Evolutionary conservation across 306 rosid genomes (phyloP).

Genomic region (Herpetospermum pedunculosum): DNA sequence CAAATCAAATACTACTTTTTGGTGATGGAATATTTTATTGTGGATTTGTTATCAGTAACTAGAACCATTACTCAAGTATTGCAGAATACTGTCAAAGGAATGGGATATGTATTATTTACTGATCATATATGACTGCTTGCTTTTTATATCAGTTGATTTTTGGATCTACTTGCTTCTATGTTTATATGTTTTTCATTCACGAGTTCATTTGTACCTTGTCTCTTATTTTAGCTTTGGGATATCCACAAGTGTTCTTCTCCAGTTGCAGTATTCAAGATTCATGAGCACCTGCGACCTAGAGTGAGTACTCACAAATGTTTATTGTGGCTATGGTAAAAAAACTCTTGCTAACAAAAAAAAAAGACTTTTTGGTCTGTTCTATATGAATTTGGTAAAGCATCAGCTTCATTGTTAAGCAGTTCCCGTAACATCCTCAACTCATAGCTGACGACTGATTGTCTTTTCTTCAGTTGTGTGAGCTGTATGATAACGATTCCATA

Average conservation of each 20-base stretch:
- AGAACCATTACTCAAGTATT: neutral
- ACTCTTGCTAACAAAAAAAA: neutral
- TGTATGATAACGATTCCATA: constrained; percentile 43
- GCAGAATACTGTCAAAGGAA: neutral
- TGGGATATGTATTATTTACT: neutral
- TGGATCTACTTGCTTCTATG: neutral
- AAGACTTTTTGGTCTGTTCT: neutral
- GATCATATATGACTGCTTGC: neutral
- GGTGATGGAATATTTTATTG: neutral
- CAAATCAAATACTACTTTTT: neutral
- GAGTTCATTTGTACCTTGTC: neutral
- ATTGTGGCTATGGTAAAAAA: neutral
- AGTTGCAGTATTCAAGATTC: constrained; percentile 40
- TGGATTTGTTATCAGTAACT: neutral
- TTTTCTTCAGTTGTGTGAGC: constrained; percentile 39
- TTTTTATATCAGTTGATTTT: neutral
- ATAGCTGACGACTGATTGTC: constrained; percentile 7
- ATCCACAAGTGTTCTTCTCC: constrained; percentile 54
- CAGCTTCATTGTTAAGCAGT: neutral
- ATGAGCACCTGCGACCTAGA: constrained; percentile 56
- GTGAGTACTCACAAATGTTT: constrained; percentile 19
- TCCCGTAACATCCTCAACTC: neutral
- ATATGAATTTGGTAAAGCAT: neutral
- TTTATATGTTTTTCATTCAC: neutral
- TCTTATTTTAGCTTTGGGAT: constrained; percentile 55